Evolutionary conservation across 2,329 filamentous ascomycete species (phyloP), one percentile per base, ranked within the genome.

Genomic region (Pestalotiopsis sp.): DNA sequence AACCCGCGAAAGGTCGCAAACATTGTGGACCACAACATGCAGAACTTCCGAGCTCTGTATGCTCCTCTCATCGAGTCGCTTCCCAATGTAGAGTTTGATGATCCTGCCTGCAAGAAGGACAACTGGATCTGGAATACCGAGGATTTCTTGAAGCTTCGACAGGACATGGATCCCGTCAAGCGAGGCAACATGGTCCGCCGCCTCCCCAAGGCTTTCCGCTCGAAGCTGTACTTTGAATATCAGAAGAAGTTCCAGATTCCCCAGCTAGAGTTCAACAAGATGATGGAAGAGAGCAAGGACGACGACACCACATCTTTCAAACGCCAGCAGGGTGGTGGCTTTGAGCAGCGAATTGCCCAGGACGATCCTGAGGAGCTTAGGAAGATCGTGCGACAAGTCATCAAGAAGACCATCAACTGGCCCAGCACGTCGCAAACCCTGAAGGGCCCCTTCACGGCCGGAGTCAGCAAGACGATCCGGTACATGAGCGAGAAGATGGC

Each of bases 121-220:
- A 85, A 88, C 72, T 94, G 92, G 90, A 84, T 90, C 67, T 86
- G 88, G 65, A 89, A 92, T 72, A 81, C 87, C 0, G 81, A 85
- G 13, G 84, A 89, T 31, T 90, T 96, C 72, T 86, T 93, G 73
- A 86, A 83, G 17, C 84, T 99, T 23, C 85, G 87, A 57, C 96
- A 99, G 80, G 94, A 98, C 76, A 97, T 98, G 94, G 93, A 97
- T 75, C 93, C 95, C 0, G 83, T 93, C 69, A 94, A 93, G 76
- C 91, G 96, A 68, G 94, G 93, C 20, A 99, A 99, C 81, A 99
- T 99, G 94, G 95, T 99, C 11, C 90, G 96, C 4, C 91, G 96
- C 13, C 84, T 99, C 12, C 96, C 96, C 4, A 92, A 92, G 75
- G 87, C 90, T 5, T 98, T 99, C 86, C 90, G 96, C 49, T 89